Conservation (phyloP, 176 grass and related monocot genomes). For the Aegilops speltoides region DNA sequence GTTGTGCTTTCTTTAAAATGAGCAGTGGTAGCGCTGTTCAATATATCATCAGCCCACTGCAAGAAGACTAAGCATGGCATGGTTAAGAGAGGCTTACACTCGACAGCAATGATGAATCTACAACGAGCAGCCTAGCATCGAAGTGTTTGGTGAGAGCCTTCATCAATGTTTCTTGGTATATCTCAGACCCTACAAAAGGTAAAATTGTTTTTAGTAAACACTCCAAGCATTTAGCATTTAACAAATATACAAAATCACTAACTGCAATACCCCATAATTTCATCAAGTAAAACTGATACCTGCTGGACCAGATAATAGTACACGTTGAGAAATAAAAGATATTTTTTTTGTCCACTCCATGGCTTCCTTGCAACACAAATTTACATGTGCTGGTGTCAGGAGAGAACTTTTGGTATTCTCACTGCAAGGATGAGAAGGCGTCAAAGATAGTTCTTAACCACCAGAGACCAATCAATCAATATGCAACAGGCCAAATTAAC, state of each 20-base stretch:
- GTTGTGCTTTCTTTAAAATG: not conserved
- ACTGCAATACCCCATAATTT: constrained; percentile 7
- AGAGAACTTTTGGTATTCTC: constrained; percentile 82
- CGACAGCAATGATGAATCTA: constrained; percentile 67
- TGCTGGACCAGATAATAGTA: constrained; percentile 88
- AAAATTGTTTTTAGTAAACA: constrained; percentile 29
- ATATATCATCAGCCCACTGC: not conserved
- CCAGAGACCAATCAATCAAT: constrained; percentile 10
- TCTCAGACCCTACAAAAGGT: constrained; percentile 73
- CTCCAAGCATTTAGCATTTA: constrained; percentile 8
- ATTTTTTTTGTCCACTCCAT: constrained; percentile 74
- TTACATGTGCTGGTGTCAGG: constrained; percentile 80
- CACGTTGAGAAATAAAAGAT: constrained; percentile 80
- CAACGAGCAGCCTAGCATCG: constrained; percentile 69
- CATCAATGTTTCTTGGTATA: constrained; percentile 90
- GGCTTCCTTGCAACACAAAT: constrained; percentile 79
- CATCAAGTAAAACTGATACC: constrained; percentile 47
- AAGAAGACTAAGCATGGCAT: constrained; percentile 21
- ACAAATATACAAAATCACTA: not conserved
- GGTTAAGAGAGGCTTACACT: constrained; percentile 65
- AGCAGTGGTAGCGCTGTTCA: not conserved
- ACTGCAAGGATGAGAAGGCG: constrained; percentile 52
- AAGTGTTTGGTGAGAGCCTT: constrained; percentile 87
- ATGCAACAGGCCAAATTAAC: constrained; percentile 25
- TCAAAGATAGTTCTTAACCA: constrained; percentile 35